Evolutionary conservation across 2,329 filamentous ascomycete species (phyloP).

Genomic region (Raffaelea arxii): DNA sequence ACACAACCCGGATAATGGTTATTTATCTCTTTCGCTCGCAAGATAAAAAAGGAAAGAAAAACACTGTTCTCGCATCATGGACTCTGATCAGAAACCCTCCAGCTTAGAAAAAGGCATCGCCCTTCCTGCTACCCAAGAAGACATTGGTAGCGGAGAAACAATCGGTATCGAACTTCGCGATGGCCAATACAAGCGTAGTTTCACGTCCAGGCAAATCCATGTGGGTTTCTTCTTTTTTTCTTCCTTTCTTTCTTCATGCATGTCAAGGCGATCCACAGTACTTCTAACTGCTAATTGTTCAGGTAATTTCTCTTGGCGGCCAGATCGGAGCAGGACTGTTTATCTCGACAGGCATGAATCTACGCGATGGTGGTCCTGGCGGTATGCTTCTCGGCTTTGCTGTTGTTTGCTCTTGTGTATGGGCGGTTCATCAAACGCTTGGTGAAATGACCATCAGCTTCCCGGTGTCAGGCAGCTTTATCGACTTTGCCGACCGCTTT

Average conservation of each 20-base stretch:
- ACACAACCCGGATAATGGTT: too few species aligned
- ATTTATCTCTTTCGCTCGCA: too few species aligned
- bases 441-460: constrained; percentile 7
- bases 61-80: background rate
- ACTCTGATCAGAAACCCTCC: background rate
- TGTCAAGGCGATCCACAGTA: too few species aligned
- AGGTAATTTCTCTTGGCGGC: constrained; percentile 6
- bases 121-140: too few species aligned
- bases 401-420: constrained; percentile 6
- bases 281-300: background rate
- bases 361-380: constrained; percentile 4
- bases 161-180: background rate
- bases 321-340: constrained; percentile 7
- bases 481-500: constrained; percentile 6
- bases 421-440: constrained; percentile 5
- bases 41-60: background rate
- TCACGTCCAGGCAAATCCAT: constrained; percentile 4
- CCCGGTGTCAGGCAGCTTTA: constrained; percentile 4
- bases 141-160: background rate
- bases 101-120: background rate
- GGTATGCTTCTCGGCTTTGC: constrained; percentile 2
- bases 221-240: background rate
- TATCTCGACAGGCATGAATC: constrained; percentile 6
- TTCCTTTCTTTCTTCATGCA: too few species aligned
- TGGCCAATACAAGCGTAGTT: constrained; percentile 1